These are phyloP conservation scores for Spiraea crenata DNA, from an alignment of 331 rosid species.

Conservation along the genomic window DNA sequence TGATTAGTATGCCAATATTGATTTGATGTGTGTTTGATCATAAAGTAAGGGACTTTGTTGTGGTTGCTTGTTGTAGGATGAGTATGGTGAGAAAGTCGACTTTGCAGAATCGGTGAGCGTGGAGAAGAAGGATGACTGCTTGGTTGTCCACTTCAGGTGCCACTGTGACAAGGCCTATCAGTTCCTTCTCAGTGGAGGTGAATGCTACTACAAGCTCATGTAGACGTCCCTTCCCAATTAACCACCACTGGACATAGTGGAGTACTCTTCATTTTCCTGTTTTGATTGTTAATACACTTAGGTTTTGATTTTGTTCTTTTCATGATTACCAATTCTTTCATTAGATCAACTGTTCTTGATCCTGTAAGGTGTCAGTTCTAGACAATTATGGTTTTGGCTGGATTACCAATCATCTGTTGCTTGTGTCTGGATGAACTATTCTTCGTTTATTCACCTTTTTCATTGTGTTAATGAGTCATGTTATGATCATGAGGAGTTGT, in stretches of 20 bases:
- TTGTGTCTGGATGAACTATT: background rate
- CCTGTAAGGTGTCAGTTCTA: background rate
- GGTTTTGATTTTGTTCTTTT: background rate
- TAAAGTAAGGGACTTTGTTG: conserved; percentile 1
- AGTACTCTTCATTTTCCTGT: conserved; percentile 1
- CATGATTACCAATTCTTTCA: background rate
- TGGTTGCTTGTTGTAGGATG: conserved; percentile 31
- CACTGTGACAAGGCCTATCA: conserved; percentile 65
- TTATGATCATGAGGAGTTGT: too few relatives aligned
- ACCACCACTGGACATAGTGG: background rate
- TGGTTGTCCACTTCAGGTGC: conserved; percentile 55
- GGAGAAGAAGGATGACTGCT: conserved; percentile 55
- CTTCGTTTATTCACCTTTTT: background rate
- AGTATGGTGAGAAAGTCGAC: conserved; percentile 20
- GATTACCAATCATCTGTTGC: background rate
- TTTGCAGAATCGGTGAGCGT: conserved; percentile 59
- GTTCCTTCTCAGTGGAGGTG: conserved; percentile 55
- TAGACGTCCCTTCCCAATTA: conserved; percentile 12
- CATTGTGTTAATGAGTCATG: background rate
- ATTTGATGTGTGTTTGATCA: background rate
- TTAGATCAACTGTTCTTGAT: too few relatives aligned
- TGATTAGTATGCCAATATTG: background rate
- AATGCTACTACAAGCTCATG: conserved; percentile 70
- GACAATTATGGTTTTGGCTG: background rate
- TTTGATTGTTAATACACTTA: background rate